Conservation (phyloP, 1,284 basidiomycete genomes). For the Takashimella koratensis region DNA sequence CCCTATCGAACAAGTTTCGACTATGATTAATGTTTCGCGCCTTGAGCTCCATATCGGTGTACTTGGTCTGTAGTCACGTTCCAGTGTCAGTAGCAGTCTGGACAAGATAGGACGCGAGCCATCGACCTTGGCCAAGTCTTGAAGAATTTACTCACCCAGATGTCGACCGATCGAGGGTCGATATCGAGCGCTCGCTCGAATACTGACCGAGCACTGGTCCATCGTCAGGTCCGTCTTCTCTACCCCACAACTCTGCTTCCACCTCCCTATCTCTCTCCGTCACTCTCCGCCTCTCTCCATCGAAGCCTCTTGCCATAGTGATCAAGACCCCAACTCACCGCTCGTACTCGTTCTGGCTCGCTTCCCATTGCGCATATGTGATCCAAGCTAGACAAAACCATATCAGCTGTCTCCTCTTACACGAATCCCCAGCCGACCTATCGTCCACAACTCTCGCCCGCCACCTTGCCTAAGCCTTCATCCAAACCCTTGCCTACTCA, state of each 20-base stretch:
- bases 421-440: not conserved
- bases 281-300: not conserved
- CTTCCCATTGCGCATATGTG: conserved; percentile 67
- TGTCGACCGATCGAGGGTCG: conserved; percentile 77
- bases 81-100: no score
- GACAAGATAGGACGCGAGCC: no score
- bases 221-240: no score
- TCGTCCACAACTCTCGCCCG: not conserved
- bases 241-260: no score
- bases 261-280: conserved; percentile 39
- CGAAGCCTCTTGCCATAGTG: no score
- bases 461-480: no score
- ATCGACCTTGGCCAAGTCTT: no score
- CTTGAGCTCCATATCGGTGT: conserved; percentile 98
- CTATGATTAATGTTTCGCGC: conserved; percentile 94
- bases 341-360: conserved; percentile 94
- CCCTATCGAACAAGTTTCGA: conserved; percentile 93
- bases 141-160: conserved; percentile 71
- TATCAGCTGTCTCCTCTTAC: not conserved
- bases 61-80: conserved; percentile 58
- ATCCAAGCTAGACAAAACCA: conserved; percentile 53
- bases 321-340: no score
- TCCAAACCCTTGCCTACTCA: no score
- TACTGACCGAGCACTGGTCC: conserved; percentile 88
- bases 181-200: conserved; percentile 97